A percentile compares a stretch with the other conserved stretches of the same genome.
Evolutionary conservation across 2,329 filamentous ascomycete species (phyloP).

Genomic region (Septoria linicola): DNA sequence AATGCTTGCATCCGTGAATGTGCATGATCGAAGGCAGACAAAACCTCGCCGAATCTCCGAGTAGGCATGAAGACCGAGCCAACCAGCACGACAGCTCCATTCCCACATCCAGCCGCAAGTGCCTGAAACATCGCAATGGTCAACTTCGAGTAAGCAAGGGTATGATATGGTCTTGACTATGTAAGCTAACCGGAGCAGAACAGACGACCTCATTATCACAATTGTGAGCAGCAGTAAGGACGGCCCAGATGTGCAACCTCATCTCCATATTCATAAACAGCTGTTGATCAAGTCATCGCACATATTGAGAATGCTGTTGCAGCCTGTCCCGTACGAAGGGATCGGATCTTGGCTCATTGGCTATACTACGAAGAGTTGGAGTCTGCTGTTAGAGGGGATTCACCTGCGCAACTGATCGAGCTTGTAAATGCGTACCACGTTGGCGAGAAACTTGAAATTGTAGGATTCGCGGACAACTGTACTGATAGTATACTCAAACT

Average conservation of each 20-base stretch:
- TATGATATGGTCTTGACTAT: too few species aligned
- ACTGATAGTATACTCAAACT: background rate
- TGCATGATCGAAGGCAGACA: too few species aligned
- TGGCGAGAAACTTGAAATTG: background rate
- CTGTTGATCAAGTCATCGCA: background rate
- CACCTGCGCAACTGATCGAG: background rate
- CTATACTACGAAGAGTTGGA: background rate
- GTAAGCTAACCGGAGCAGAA: too few species aligned
- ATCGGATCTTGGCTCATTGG: background rate
- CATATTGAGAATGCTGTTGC: background rate
- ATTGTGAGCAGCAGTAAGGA: slow-evolving; percentile 4
- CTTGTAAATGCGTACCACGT: background rate
- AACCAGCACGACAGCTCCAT: too few species aligned
- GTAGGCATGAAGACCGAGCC: too few species aligned
- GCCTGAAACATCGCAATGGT: too few species aligned
- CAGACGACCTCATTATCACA: background rate
- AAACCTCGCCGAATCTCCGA: too few species aligned
- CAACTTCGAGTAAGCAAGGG: too few species aligned
- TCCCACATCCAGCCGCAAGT: too few species aligned
- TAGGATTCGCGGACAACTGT: background rate
- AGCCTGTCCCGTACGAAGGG: background rate
- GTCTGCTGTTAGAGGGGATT: background rate
- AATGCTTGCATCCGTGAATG: too few species aligned
- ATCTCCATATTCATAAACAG: slow-evolving; percentile 1
- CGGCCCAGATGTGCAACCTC: slow-evolving; percentile 2